Percentiles rank a stretch among this genome's conserved stretches.
phyloP scores from a whole-genome alignment of 805 yeast genomes.

The Scheffersomyces coipomensis region DNA sequence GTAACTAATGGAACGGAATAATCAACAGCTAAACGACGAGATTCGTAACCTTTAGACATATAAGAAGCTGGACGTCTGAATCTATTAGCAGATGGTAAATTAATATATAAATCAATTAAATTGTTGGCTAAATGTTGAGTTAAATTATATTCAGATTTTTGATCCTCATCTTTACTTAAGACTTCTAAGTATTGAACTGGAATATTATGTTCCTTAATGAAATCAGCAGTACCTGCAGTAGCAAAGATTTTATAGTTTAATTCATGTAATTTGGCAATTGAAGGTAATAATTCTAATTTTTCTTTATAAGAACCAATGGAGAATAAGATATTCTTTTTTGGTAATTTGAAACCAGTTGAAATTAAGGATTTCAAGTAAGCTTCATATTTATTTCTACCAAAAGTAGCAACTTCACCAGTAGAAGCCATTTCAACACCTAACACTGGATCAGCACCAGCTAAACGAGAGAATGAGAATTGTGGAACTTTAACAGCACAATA shows the following conservation, averaged over 20 bases:
- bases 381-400: conserved; percentile 94
- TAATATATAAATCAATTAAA: conserved; percentile 92
- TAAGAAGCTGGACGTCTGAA: conserved; percentile 99
- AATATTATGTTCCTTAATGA: conserved; percentile 89
- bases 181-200: conserved; percentile 96
- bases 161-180: conserved; percentile 68
- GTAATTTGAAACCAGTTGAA: conserved; percentile 93
- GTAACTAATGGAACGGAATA: conserved; percentile 97
- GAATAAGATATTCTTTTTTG: conserved; percentile 89
- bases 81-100: conserved; percentile 94
- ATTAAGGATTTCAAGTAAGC: conserved; percentile 93
- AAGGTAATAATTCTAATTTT: conserved; percentile 88
- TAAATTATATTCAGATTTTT: conserved; percentile 90
- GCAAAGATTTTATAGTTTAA: conserved; percentile 91
- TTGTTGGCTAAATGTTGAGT: conserved; percentile 96
- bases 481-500: conserved; percentile 88
- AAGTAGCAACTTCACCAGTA: conserved; percentile 97
- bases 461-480: conserved; percentile 95
- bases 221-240: conserved; percentile 98
- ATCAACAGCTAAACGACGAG: conserved; percentile 99
- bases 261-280: conserved; percentile 74
- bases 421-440: conserved; percentile 99
- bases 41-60: conserved; percentile 94
- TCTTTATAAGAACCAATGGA: conserved; percentile 97
- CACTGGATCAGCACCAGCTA: conserved; percentile 99